These are phyloP conservation scores for Oryza glaberrima DNA, from an alignment of 176 grass and related monocot species.

Conservation along the genomic window DNA sequence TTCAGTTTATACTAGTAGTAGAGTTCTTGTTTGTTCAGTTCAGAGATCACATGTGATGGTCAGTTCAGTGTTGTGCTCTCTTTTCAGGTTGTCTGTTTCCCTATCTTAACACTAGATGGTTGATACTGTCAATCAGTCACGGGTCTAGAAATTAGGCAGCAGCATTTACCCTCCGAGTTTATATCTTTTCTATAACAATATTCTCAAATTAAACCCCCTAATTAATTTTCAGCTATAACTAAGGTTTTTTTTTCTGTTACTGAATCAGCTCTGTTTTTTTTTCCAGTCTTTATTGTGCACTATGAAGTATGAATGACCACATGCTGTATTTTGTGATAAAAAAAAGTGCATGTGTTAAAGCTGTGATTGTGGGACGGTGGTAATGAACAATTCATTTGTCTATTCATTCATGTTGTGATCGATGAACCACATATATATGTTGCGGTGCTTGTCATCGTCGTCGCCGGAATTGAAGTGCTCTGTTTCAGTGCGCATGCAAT, in stretches of 20 bases:
- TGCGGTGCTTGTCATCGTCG: neutral
- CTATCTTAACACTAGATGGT: neutral
- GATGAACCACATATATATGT: neutral
- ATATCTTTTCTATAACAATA: neutral
- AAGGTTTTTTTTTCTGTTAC: neutral
- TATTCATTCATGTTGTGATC: neutral
- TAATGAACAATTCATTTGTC: neutral
- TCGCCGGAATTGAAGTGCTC: neutral
- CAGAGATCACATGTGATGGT: neutral
- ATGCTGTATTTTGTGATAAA: neutral
- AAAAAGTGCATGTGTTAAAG: neutral
- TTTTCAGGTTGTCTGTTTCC: neutral
- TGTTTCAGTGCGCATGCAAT: neutral
- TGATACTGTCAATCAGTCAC: neutral
- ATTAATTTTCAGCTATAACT: neutral
- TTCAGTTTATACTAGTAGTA: neutral
- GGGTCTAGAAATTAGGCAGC: neutral
- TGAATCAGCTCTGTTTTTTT: neutral
- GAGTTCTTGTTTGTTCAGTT: neutral
- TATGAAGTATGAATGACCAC: neutral
- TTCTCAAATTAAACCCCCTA: neutral
- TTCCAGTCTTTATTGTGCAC: neutral
- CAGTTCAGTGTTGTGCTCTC: neutral
- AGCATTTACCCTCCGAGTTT: neutral
- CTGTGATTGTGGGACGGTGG: constrained; percentile 15